Conservation (phyloP, 257 asterid species). For the Nicotiana tabacum region DNA sequence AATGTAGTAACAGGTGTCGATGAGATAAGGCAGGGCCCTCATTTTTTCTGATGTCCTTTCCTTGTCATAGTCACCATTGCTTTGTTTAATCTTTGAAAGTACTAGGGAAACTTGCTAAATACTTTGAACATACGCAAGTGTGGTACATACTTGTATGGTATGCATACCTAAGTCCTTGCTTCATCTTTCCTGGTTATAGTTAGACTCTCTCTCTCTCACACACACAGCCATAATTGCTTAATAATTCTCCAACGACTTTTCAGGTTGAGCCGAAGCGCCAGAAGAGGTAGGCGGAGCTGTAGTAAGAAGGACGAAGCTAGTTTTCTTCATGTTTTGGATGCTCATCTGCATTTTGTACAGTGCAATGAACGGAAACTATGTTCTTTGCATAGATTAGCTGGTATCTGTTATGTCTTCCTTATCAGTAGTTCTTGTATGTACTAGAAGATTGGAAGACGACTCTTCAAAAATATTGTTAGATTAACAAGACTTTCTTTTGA, state of each 20-base stretch:
- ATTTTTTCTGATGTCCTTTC: not conserved
- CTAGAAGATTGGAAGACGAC: not conserved
- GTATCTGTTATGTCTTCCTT: conserved; percentile 3
- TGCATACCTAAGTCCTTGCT: not conserved
- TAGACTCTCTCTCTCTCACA: not conserved
- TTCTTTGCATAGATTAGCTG: conserved; percentile 20
- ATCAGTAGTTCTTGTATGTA: conserved; percentile 2
- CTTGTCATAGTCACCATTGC: not conserved
- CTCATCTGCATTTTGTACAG: conserved; percentile 23
- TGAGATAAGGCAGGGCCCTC: not conserved
- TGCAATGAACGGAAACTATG: conserved; percentile 11
- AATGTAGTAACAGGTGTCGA: not conserved
- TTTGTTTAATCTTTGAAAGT: not conserved
- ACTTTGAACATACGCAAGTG: not conserved
- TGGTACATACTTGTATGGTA: not conserved
- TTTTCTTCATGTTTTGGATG: not conserved
- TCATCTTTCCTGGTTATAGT: not conserved
- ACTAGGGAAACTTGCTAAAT: not conserved
- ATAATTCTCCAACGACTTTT: not conserved
- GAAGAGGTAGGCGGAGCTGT: conserved; percentile 29
- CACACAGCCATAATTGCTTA: not conserved
- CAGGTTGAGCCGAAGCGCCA: conserved; percentile 49
- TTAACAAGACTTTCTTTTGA: not conserved
- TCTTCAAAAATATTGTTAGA: not conserved
- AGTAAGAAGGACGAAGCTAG: not conserved